Conservation (phyloP, 228 moss, liverwort and hornwort species). For the Sphagnum fallax region DNA sequence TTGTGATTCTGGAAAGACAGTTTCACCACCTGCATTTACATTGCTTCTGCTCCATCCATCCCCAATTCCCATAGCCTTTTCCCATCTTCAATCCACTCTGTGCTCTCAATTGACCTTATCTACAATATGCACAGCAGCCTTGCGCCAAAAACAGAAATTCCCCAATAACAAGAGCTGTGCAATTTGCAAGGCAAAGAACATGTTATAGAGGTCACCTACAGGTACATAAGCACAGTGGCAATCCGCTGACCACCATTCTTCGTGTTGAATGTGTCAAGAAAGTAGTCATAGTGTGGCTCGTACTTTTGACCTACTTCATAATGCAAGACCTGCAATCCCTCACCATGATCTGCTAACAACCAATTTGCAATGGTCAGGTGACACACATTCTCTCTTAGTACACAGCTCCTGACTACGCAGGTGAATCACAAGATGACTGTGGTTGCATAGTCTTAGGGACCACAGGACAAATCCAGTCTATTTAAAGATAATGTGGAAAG, state of each 20-base stretch:
- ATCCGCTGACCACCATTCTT: constrained; percentile 95
- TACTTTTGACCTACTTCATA: constrained; percentile 94
- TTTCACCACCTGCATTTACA: constrained; percentile 94
- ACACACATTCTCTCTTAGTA: background rate
- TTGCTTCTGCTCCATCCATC: constrained; percentile 58
- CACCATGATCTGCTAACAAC: constrained; percentile 78
- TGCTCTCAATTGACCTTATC: background rate
- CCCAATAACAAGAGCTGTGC: background rate
- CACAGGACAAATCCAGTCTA: no score
- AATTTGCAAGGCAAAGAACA: background rate
- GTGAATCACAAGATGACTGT: no score
- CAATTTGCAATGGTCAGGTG: background rate
- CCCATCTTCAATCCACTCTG: background rate
- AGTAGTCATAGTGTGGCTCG: constrained; percentile 96
- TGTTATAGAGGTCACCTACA: constrained; percentile 40
- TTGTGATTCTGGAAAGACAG: constrained; percentile 86
- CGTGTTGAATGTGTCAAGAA: constrained; percentile 88
- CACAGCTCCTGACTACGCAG: background rate
- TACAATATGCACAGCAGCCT: background rate
- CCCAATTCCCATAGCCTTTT: background rate
- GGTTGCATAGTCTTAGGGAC: no score
- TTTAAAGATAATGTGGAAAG: background rate
- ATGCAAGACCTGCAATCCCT: constrained; percentile 97
- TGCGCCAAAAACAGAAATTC: background rate
- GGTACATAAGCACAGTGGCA: constrained; percentile 95